These are phyloP conservation scores for Tympanopsis confertula DNA, from an alignment of 2,329 filamentous ascomycete species.

Conservation along the genomic window DNA sequence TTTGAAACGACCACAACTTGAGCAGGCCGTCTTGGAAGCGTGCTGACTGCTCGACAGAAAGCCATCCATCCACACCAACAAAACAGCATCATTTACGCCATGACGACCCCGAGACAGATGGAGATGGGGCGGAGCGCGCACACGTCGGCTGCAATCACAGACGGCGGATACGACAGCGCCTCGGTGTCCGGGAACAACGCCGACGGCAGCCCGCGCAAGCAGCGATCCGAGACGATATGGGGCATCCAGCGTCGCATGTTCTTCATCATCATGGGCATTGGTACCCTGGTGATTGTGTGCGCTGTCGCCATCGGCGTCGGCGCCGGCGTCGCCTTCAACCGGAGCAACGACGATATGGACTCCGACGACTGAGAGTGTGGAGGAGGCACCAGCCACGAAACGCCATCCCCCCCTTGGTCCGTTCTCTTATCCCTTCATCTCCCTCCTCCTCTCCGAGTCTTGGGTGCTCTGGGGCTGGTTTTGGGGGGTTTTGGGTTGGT, in stretches of 20 bases:
- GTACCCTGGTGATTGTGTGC: constrained; percentile 7
- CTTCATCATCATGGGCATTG: constrained; percentile 9
- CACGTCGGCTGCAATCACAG: too few species aligned
- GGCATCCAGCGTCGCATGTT: constrained; percentile 9
- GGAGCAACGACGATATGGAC: too few species aligned
- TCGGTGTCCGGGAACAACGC: too few species aligned
- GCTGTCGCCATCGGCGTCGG: constrained; percentile 11
- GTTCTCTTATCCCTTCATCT: neutral
- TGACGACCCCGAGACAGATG: neutral
- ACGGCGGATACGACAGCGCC: neutral
- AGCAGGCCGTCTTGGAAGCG: too few species aligned
- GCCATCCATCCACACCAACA: too few species aligned
- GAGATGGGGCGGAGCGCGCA: neutral
- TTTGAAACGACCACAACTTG: too few species aligned
- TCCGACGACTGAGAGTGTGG: too few species aligned
- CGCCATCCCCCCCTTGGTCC: neutral
- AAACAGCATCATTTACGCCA: too few species aligned
- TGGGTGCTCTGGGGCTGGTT: too few species aligned
- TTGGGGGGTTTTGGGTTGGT: too few species aligned
- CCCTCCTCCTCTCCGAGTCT: too few species aligned
- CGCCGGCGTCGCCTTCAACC: constrained; percentile 8
- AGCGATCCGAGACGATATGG: constrained; percentile 7
- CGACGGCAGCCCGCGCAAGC: neutral
- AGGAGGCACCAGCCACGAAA: neutral
- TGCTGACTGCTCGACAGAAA: too few species aligned